Base-by-base conservation (phyloP, 805 yeast species). In the Candida mattraensis region DNA sequence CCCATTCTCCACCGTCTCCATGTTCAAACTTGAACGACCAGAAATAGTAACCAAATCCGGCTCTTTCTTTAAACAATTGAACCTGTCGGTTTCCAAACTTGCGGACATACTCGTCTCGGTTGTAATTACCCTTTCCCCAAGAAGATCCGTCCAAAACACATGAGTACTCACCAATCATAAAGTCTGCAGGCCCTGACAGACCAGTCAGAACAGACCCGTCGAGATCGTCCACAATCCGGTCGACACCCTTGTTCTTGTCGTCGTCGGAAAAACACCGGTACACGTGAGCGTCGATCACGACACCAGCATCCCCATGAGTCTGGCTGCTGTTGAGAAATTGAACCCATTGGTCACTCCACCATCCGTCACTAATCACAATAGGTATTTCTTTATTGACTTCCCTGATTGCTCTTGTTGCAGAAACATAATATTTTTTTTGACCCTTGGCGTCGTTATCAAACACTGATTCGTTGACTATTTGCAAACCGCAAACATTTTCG, bases 1-100 rank as follows among this genome's bases (percentile, higher is more conserved):
- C 97, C 98, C 98, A 91, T 63, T 87, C 97, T 11, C 98, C 98
- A 27, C 97, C 97, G 53, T 81, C 83, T 2, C 97, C 97, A 39
- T 78, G 70, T 55, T 83, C 76, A 54, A 89, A 89, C 61, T 87
- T 87, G 58, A 65, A 84, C 2, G 96, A 85, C 98, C 98, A 91
- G 61, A 93, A 91, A 60, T 72, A 89, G 40, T 76, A 70, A 0
- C 98, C 98, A 38, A 78, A 72, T 7, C 69, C 58, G 1, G 91
- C 81, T 22, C 82, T 62, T 24, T 72, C 49, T 5, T 57, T 53
- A 52, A 84, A 75, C 5, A 74, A 44, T 3, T 61, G 51, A 5
- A 60, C 45, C 56, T 87, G 80, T n/a, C 56, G 58, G 13, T 65
- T 65, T 8, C 95, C 96, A 54, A 67, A 89, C 32, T 72, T 62